Base-by-base conservation (phyloP, 164 flowering plant genomes). In the Chimonanthus salicifolius region DNA sequence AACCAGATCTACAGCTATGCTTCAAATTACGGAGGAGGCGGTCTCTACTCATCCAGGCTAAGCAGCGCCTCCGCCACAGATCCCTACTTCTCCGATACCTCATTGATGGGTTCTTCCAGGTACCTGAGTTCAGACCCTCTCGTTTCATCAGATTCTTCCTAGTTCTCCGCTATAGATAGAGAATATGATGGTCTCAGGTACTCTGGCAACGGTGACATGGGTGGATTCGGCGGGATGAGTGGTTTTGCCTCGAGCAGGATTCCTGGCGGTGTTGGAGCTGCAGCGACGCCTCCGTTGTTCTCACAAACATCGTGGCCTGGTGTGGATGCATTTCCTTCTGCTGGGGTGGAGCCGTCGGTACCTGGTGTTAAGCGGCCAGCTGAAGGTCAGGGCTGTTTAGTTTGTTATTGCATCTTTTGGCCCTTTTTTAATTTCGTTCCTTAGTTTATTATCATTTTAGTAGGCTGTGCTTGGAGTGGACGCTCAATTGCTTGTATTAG, bases 341-440 rank as follows among this genome's bases (percentile, higher is more conserved):
- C 80, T 33, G 70, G 72, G 44, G 71, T 48, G 11, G 85, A 76
- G 62, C 45, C 79, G 15, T 49, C 73, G 7, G 68, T 66, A 62
- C 62, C 84, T 16, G 81, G 83, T n/a, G 44, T 79, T 20, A 87
- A 84, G 71, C 85, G 90, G 69, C 43, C 87, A 6, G 73, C 79
- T 20, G 87, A 87, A 76, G 88, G 90, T 87, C 74, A 46, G 80
- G 66, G 44, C 44, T 47, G 20, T 47, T 62, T 58, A 49, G 18
- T 1, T 7, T 47, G 0, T 33, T 62, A 11, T 18, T 51, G 66
- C 66, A 20, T 20, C 44, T 63, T 6, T 6, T 33, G 33, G 33
- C 33, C 33, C 33, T 33, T 33, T 33, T 33, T 33, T 33, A 33
- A 33, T 33, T 33, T 33, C 33, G 33, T 33, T 33, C 60, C 10